Evolutionary conservation across 2,329 filamentous ascomycete genomes (phyloP).

Genomic region (Drechslera avenae): DNA sequence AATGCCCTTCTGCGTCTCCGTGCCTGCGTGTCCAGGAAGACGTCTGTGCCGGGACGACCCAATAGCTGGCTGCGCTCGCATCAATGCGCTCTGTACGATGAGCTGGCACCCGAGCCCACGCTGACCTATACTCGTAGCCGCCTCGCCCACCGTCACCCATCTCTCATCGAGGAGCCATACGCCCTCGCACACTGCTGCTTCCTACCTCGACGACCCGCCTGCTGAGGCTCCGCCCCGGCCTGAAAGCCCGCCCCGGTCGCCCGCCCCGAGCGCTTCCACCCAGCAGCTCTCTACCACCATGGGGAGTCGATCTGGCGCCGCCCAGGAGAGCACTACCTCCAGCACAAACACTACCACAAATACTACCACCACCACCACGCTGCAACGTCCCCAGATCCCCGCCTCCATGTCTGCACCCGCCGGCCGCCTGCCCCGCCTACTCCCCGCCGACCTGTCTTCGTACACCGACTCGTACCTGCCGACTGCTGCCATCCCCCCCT

Average conservation of each 20-base stretch:
- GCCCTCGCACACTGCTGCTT: conserved; percentile 58
- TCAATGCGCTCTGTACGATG: conserved; percentile 49
- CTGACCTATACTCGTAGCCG: conserved; percentile 51
- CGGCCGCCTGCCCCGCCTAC: conserved; percentile 57
- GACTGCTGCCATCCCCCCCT: conserved; percentile 60
- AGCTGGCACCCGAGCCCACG: conserved; percentile 45
- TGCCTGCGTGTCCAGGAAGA: conserved; percentile 10
- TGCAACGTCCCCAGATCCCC: conserved; percentile 43
- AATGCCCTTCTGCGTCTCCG: conserved; percentile 1
- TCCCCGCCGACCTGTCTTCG: conserved; percentile 68
- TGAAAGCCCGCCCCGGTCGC: conserved; percentile 60
- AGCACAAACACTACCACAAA: conserved; percentile 9
- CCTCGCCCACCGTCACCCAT: conserved; percentile 58
- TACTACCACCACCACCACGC: too few species aligned
- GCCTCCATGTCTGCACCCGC: conserved; percentile 54
- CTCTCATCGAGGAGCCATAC: conserved; percentile 61
- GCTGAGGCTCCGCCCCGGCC: conserved; percentile 60
- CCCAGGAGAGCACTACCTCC: conserved; percentile 24
- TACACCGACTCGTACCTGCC: conserved; percentile 67
- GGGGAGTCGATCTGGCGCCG: conserved; percentile 46
- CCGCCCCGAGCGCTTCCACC: conserved; percentile 39
- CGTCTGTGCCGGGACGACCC: conserved; percentile 1
- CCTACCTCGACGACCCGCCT: conserved; percentile 54
- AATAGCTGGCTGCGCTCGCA: conserved; percentile 17
- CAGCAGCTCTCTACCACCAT: conserved; percentile 34